Evolutionary conservation across 2,329 filamentous ascomycete species (phyloP).

Genomic region (Diaporthe velutina): DNA sequence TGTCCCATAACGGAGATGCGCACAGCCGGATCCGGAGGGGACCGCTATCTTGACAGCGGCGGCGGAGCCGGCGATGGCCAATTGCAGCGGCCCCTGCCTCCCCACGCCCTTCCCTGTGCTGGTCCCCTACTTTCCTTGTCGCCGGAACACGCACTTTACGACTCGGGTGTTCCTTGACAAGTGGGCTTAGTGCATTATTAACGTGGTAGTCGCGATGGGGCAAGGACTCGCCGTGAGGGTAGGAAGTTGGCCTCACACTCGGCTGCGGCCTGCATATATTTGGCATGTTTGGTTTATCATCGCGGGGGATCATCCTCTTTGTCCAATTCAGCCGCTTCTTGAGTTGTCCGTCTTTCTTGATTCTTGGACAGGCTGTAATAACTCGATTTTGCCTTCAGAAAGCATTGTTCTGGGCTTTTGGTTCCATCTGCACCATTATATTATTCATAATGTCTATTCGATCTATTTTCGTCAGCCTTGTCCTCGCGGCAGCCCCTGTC

Average conservation of each 20-base stretch:
- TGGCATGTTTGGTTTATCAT: background rate
- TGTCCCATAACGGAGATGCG: background rate
- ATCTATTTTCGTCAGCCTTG: constrained; percentile 5
- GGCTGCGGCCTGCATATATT: background rate
- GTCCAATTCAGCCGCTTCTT: background rate
- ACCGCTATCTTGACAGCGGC: background rate
- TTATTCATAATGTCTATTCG: constrained; percentile 13
- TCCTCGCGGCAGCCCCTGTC: background rate
- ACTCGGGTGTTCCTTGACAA: background rate
- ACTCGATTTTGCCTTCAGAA: background rate
- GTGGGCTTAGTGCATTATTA: background rate
- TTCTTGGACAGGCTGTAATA: background rate
- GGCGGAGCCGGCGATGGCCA: background rate
- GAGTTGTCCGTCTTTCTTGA: too few relatives aligned
- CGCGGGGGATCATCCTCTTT: background rate
- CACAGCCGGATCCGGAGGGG: background rate
- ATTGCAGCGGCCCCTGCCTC: constrained; percentile 1
- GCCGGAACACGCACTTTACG: background rate
- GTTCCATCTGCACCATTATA: too few relatives aligned
- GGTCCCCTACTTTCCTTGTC: background rate
- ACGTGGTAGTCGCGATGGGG: background rate
- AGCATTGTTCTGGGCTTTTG: background rate
- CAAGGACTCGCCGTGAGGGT: background rate
- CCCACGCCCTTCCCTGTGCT: constrained; percentile 11
- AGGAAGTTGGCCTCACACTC: background rate